phyloP scores from a whole-genome alignment of 768 basidiomycete species.

The Basidioascus undulatus region DNA sequence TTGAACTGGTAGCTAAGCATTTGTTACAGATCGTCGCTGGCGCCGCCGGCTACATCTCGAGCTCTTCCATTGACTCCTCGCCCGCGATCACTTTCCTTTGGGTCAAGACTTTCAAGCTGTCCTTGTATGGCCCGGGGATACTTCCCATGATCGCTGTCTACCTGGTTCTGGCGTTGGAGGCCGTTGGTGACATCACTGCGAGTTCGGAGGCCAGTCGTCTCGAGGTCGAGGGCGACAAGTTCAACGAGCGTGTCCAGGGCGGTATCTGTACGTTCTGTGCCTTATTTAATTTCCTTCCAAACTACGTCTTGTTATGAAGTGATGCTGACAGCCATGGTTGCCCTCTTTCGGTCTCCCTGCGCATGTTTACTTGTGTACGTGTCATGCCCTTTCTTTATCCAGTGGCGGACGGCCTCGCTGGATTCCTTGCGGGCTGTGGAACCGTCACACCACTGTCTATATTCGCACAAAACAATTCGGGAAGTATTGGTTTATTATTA shows the following conservation, averaged over 20 bases:
- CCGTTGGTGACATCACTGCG: conserved; percentile 27
- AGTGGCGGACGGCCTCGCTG: conserved; percentile 54
- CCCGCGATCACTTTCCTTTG: conserved; percentile 38
- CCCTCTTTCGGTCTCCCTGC: too few relatives aligned
- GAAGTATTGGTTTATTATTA: not conserved
- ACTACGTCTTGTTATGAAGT: too few relatives aligned
- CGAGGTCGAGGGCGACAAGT: conserved; percentile 45
- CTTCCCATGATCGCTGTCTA: conserved; percentile 39
- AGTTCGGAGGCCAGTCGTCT: conserved; percentile 53
- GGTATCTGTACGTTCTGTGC: too few relatives aligned
- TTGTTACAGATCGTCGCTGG: conserved; percentile 53
- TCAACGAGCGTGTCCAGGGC: conserved; percentile 61
- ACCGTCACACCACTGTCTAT: conserved; percentile 58
- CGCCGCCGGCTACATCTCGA: conserved; percentile 51
- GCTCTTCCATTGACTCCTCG: conserved; percentile 35
- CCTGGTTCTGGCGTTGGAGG: conserved; percentile 54
- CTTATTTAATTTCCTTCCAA: too few relatives aligned
- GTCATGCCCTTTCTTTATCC: not conserved
- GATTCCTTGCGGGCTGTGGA: conserved; percentile 53
- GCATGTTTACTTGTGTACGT: too few relatives aligned
- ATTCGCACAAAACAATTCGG: conserved; percentile 32
- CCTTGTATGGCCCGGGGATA: conserved; percentile 46
- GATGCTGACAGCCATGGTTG: too few relatives aligned
- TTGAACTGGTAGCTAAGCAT: conserved; percentile 20
- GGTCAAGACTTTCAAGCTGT: conserved; percentile 53